Percentiles rank a stretch among this genome's conserved stretches.
Conservation (phyloP, 164 flowering plant genomes). For the Taxillus chinensis region DNA sequence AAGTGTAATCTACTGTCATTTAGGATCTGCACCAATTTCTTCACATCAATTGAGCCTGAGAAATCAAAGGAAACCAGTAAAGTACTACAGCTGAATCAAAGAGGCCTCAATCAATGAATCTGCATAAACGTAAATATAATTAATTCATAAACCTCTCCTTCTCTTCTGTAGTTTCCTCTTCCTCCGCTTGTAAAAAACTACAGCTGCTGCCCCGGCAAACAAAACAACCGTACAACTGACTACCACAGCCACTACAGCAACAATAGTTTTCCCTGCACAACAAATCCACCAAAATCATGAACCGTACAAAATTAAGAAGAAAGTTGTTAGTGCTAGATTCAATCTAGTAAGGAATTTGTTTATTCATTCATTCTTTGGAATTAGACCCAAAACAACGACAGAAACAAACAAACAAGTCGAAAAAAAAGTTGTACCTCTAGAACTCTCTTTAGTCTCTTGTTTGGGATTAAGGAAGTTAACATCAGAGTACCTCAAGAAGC, state of each 20-base stretch:
- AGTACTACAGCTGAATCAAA: too few species aligned
- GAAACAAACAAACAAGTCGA: too few species aligned
- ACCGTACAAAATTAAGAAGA: background rate
- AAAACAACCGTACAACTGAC: constrained; percentile 49
- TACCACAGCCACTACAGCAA: constrained; percentile 36
- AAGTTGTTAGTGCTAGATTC: background rate
- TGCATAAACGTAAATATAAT: background rate
- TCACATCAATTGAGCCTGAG: too few species aligned
- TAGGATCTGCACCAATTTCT: too few species aligned
- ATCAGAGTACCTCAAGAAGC: constrained; percentile 87
- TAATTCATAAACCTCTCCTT: constrained; percentile 47
- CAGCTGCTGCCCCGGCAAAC: constrained; percentile 27
- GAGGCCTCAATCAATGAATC: background rate
- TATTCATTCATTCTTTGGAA: too few species aligned
- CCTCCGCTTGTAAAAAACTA: constrained; percentile 52
- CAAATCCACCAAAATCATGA: background rate
- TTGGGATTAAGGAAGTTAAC: constrained; percentile 52
- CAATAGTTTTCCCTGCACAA: constrained; percentile 39
- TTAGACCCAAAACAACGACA: too few species aligned
- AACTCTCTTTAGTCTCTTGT: constrained; percentile 16
- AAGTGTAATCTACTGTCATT: too few species aligned
- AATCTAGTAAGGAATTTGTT: too few species aligned
- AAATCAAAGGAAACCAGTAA: too few species aligned
- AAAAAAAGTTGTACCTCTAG: constrained; percentile 33
- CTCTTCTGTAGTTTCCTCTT: constrained; percentile 48